Evolutionary conservation across 768 basidiomycete species (phyloP), one percentile per base, ranked within the genome.

Genomic region (Amanita phalloides): DNA sequence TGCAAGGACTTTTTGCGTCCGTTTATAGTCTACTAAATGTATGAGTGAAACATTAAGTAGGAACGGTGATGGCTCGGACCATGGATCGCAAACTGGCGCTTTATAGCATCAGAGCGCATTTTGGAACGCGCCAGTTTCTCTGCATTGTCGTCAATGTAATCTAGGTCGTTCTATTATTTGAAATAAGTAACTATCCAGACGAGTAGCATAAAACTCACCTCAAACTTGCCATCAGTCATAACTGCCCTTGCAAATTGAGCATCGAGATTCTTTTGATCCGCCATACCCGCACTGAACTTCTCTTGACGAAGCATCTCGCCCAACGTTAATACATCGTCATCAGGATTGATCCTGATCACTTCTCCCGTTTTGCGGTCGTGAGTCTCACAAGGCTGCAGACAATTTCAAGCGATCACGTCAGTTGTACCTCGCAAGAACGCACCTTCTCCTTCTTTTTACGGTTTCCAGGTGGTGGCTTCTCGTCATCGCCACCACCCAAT

Each of bases 121-220:
- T 95, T 98, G 66, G 91, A 84, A 51, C 94, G 74, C 36, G 89
- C 90, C 0, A 98, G 75, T 57, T 83, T 85, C 60, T 95, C 95
- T 0, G 92, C 93, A 63, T 97, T 95, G 56, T 98, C 96, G 57
- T 99, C 96, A 56, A 96, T 85, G 58, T 98, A 98, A 43, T 97
- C 96, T 30, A 94, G 70, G 59, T 94, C 81, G 57, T 86, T 85
- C 86, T 92, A 51, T 48, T n/a, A 21, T 2, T 26, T 10, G 23
- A 48, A 17, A 13, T 36, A 7, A 35, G 23, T 5, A 35, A 4
- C n/a, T 21, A 20, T 8, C 8, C 26, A 10, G 25, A 11, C 38
- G 35, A 5, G 4, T 33, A 42, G 9, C 45, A 53, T 39, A 14
- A 48, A 20, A 55, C 74, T 42, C 57, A 90, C 91, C 71, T 90